phyloP scores from a whole-genome alignment of 2,329 filamentous ascomycete species.

The Chaetomiaceae sp. region DNA sequence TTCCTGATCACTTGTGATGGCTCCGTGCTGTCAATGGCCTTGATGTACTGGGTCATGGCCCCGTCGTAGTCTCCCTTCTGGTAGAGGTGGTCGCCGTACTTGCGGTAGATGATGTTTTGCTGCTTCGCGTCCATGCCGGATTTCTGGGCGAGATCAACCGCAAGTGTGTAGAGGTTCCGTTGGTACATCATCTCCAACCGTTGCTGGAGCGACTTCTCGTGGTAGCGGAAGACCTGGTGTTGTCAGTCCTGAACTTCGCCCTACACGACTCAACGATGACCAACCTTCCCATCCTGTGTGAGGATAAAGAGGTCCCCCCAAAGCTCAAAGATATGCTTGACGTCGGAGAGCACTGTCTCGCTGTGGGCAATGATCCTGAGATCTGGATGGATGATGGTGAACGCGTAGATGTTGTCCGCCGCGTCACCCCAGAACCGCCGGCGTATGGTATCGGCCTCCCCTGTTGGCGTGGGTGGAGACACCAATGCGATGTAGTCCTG shows the following conservation, averaged over 20 bases:
- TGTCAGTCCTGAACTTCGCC: constrained; percentile 20
- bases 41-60: constrained; percentile 98
- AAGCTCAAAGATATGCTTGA: constrained; percentile 74
- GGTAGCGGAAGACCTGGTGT: constrained; percentile 69
- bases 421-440: constrained; percentile 67
- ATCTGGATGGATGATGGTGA: constrained; percentile 88
- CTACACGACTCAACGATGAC: constrained; percentile 12
- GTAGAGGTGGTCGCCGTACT: constrained; percentile 90
- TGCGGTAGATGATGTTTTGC: constrained; percentile 87
- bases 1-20: constrained; percentile 95
- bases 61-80: constrained; percentile 94
- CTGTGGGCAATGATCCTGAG: constrained; percentile 86
- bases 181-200: constrained; percentile 92
- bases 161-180: constrained; percentile 84
- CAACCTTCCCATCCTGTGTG: constrained; percentile 83
- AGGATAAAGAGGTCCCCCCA: constrained; percentile 93
- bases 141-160: constrained; percentile 89
- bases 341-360: constrained; percentile 74
- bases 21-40: constrained; percentile 92
- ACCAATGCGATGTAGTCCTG: constrained; percentile 84
- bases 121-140: constrained; percentile 73
- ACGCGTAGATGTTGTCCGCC: constrained; percentile 77
- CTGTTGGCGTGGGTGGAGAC: constrained; percentile 63
- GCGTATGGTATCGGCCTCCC: constrained; percentile 56
- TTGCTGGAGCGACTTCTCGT: constrained; percentile 85